Evolutionary conservation across 73 alveolate genomes (phyloP).

Genomic region (Urostyla sp.): DNA sequence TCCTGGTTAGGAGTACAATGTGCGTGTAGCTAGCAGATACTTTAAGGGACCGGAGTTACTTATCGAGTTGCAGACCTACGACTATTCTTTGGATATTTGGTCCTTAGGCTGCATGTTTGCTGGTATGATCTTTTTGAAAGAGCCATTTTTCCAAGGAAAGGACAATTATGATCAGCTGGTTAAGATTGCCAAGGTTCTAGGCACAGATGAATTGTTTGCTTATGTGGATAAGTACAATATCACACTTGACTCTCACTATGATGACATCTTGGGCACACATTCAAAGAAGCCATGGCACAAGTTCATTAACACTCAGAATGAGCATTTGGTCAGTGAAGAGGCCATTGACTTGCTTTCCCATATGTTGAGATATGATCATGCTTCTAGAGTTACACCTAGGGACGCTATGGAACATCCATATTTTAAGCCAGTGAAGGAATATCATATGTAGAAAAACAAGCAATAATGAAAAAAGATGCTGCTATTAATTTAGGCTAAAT

Average conservation of each 20-base stretch:
- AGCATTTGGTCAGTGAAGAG: conserved; percentile 80
- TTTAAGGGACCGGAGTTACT: conserved; percentile 97
- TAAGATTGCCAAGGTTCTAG: conserved; percentile 85
- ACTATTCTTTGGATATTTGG: conserved; percentile 93
- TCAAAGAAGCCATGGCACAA: conserved; percentile 80
- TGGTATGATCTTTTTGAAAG: conserved; percentile 86
- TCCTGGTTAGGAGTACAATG: conserved; percentile 95
- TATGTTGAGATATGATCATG: conserved; percentile 87
- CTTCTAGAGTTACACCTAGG: conserved; percentile 74
- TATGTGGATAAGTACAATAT: conserved; percentile 76
- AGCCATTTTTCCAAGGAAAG: conserved; percentile 90
- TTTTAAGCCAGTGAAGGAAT: conserved; percentile 58
- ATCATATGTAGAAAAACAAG: not conserved
- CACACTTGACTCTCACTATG: conserved; percentile 75
- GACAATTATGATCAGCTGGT: conserved; percentile 86
- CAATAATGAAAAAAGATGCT: not conserved
- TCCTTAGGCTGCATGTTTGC: conserved; percentile 94
- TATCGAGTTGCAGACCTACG: conserved; percentile 86
- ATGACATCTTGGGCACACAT: conserved; percentile 77
- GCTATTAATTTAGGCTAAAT: not conserved
- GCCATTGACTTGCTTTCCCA: conserved; percentile 87
- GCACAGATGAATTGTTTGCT: conserved; percentile 78
- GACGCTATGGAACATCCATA: conserved; percentile 82
- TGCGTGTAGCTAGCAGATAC: conserved; percentile 96
- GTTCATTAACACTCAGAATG: conserved; percentile 79